Base-by-base conservation (phyloP, 2,329 filamentous ascomycete genomes). In the Beauveria brongniartii region DNA sequence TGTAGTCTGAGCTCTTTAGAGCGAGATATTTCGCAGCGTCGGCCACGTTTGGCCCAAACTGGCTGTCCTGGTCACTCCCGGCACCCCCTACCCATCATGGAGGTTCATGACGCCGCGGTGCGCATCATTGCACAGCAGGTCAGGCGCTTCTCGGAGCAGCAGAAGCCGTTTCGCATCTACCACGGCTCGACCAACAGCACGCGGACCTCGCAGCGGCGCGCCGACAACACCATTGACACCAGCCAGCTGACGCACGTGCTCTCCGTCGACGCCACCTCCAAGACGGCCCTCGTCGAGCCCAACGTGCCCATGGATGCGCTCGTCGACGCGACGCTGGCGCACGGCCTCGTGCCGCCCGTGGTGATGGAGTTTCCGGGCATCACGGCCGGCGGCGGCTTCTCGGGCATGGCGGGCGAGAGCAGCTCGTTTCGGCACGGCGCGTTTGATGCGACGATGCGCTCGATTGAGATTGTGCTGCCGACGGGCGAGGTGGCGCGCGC, bases 141-240 rank as follows among this genome's bases (percentile, higher is more conserved):
- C 37, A 71, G 71, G 62, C 67, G 75, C 5, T 82, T 83, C 65
- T 69, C 78, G 57, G 67, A 71, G 3, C 69, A 66, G 8, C 71
- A 75, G 62, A 71, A 77, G 68, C 82, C 86, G 2, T 92, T 90
- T 72, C 81, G 88, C n/a, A 86, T 92, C 69, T 89, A 85, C 67
- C 89, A 92, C 73, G 89, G 89, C 63, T 85, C 87, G 0, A 91
- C 89, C 28, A 91, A 90, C 74, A 90, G 85, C 72, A 92, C 89
- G 43, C 85, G 89, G 8, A 80, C 80, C 28, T 78, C 79, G 8
- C 73, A 76, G 22, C 78, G 78, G 34, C 73, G 72, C 51, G 69
- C 72, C 14, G 78, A 79, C 69, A 82, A 82, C 66, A 82, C 84
- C 10, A 78, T 92, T 60, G 87, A 91, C 70, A 91, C 87, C 43